phyloP scores from a whole-genome alignment of 176 grass and related monocot genomes.

The Zea luxurians region DNA sequence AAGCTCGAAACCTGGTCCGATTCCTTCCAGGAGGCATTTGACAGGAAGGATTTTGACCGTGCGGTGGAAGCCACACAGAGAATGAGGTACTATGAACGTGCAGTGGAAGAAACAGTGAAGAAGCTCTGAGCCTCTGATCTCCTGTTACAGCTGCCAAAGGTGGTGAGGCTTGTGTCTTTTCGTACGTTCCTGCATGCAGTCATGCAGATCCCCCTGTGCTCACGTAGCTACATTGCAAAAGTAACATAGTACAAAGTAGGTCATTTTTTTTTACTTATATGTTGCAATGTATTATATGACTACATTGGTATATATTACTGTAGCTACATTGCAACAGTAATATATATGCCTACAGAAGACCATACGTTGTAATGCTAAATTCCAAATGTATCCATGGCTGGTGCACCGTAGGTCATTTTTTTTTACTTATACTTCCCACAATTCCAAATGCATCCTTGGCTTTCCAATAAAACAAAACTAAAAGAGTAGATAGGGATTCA shows the following conservation, averaged over 20 bases:
- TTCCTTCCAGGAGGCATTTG: slow-evolving; percentile 65
- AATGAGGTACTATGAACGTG: slow-evolving; percentile 89
- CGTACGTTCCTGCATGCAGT: background rate
- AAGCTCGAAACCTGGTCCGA: slow-evolving; percentile 62
- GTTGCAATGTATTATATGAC: too few relatives aligned
- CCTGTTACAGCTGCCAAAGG: background rate
- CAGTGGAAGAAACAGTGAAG: slow-evolving; percentile 79
- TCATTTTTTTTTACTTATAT: too few relatives aligned
- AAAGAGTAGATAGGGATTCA: background rate
- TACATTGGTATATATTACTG: too few relatives aligned
- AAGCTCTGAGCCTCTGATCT: slow-evolving; percentile 69
- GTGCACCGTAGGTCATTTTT: background rate
- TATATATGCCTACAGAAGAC: background rate
- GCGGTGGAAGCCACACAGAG: slow-evolving; percentile 66
- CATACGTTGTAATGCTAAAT: background rate
- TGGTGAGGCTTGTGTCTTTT: background rate
- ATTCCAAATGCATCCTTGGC: background rate
- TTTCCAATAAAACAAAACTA: background rate
- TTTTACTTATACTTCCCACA: background rate
- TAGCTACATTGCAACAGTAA: too few relatives aligned
- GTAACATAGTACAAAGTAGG: too few relatives aligned
- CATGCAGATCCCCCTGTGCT: background rate
- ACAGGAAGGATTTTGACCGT: slow-evolving; percentile 49
- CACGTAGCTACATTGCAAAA: background rate
- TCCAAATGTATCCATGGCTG: background rate